Evolutionary conservation across 176 grass and related monocot species (phyloP).

Genomic region (Carex cristatella): DNA sequence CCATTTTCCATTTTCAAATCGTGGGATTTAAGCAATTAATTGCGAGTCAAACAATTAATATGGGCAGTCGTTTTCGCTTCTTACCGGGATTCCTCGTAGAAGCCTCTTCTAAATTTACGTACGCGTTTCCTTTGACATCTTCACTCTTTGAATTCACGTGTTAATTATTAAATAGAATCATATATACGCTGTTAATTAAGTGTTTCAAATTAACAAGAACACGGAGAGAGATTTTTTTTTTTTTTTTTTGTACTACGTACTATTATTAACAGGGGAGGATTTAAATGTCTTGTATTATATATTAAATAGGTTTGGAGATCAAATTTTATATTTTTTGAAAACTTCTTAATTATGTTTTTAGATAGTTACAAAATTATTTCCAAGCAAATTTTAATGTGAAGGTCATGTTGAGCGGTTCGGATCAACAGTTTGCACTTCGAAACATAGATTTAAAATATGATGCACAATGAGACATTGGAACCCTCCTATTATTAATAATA

Average conservation of each 20-base stretch:
- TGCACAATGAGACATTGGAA: too few species aligned
- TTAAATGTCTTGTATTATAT: too few species aligned
- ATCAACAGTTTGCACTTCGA: too few species aligned
- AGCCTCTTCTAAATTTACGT: background rate
- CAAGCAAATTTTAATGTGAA: too few species aligned
- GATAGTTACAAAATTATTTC: too few species aligned
- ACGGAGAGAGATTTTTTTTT: too few species aligned
- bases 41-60: background rate
- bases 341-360: too few species aligned
- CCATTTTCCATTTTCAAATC: background rate
- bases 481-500: background rate
- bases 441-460: too few species aligned
- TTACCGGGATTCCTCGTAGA: background rate
- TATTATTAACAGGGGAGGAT: background rate
- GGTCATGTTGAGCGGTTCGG: too few species aligned
- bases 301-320: too few species aligned
- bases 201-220: background rate
- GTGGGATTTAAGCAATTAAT: background rate
- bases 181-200: background rate
- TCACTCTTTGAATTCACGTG: constrained; percentile 1
- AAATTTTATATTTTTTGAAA: too few species aligned
- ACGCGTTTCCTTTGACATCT: background rate
- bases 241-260: background rate
- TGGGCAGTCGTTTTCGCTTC: background rate
- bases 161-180: background rate